Conservation (phyloP, 441 rosid species). For the Geranium incanum region DNA sequence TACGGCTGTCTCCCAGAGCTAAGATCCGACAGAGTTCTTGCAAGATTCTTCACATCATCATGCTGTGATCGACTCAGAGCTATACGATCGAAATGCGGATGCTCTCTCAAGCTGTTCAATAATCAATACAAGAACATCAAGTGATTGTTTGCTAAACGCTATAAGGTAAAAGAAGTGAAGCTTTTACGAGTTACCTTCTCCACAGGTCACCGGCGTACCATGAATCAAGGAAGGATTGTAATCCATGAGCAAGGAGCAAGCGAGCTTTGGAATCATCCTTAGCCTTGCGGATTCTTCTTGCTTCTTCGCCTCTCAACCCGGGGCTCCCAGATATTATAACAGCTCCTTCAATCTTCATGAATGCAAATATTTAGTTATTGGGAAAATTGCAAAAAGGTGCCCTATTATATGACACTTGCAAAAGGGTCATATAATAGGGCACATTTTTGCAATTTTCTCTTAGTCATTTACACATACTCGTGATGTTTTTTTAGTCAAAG, state of each 20-base stretch:
- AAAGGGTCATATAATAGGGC: no score
- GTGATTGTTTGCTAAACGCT: conserved; percentile 15
- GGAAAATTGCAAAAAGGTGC: no score
- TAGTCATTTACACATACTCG: conserved; percentile 7
- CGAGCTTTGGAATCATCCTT: conserved; percentile 67
- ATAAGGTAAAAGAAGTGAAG: conserved; percentile 5
- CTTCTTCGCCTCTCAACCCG: conserved; percentile 42
- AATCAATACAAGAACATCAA: conserved; percentile 15
- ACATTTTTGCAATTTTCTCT: not conserved
- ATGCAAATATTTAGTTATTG: not conserved
- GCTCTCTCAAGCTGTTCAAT: conserved; percentile 65
- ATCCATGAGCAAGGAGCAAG: conserved; percentile 49
- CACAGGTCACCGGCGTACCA: conserved; percentile 82
- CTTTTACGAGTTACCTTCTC: conserved; percentile 50
- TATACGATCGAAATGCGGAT: conserved; percentile 54
- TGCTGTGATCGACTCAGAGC: conserved; percentile 53
- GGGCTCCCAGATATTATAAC: conserved; percentile 88
- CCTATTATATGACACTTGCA: no score
- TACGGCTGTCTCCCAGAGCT: conserved; percentile 87
- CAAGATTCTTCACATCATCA: conserved; percentile 47
- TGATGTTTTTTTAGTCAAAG: not conserved
- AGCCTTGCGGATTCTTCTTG: conserved; percentile 63
- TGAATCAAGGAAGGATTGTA: conserved; percentile 46
- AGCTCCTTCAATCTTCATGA: conserved; percentile 60
- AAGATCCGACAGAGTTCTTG: conserved; percentile 61